Percentiles rank a stretch among this genome's conserved stretches.
Conservation (phyloP, 2,329 filamentous ascomycete species). For the Seiridium cupressi region DNA sequence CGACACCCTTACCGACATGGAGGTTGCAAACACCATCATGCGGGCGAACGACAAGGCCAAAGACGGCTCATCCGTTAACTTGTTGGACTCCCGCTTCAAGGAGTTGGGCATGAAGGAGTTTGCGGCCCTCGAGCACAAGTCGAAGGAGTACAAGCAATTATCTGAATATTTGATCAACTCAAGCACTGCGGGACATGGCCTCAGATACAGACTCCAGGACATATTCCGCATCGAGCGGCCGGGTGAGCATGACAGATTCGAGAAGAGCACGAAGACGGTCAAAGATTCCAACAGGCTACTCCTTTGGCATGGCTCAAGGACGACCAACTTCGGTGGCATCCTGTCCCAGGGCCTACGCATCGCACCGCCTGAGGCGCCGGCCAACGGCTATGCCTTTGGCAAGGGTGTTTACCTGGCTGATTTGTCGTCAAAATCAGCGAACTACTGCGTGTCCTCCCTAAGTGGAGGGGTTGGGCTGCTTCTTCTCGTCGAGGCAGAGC, state of each 20-base stretch:
- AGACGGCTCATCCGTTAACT: slow-evolving; percentile 48
- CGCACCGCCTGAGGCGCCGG: slow-evolving; percentile 59
- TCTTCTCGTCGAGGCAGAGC: slow-evolving; percentile 79
- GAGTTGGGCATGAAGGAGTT: slow-evolving; percentile 72
- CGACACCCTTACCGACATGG: slow-evolving; percentile 79
- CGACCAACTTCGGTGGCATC: slow-evolving; percentile 81
- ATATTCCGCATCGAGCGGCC: slow-evolving; percentile 79
- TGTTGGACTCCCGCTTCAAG: slow-evolving; percentile 68
- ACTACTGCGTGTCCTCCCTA: slow-evolving; percentile 63
- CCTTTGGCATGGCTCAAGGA: slow-evolving; percentile 80
- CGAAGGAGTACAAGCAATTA: slow-evolving; percentile 63
- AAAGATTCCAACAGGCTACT: slow-evolving; percentile 61
- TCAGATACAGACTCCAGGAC: slow-evolving; percentile 59
- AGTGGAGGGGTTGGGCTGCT: slow-evolving; percentile 67
- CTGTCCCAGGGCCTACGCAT: slow-evolving; percentile 80
- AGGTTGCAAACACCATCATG: slow-evolving; percentile 74
- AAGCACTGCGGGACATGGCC: slow-evolving; percentile 61
- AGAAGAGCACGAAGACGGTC: slow-evolving; percentile 49
- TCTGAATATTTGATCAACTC: slow-evolving; percentile 64
- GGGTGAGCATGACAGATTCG: slow-evolving; percentile 69
- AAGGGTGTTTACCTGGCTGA: slow-evolving; percentile 85
- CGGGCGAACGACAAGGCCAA: slow-evolving; percentile 51
- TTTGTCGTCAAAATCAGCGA: slow-evolving; percentile 75
- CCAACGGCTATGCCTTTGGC: slow-evolving; percentile 79
- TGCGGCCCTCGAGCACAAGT: slow-evolving; percentile 57